A percentile compares a stretch with the other conserved stretches of the same genome.
Evolutionary conservation across 2,329 filamentous ascomycete species (phyloP).

Genomic region (Cercospora sp.): DNA sequence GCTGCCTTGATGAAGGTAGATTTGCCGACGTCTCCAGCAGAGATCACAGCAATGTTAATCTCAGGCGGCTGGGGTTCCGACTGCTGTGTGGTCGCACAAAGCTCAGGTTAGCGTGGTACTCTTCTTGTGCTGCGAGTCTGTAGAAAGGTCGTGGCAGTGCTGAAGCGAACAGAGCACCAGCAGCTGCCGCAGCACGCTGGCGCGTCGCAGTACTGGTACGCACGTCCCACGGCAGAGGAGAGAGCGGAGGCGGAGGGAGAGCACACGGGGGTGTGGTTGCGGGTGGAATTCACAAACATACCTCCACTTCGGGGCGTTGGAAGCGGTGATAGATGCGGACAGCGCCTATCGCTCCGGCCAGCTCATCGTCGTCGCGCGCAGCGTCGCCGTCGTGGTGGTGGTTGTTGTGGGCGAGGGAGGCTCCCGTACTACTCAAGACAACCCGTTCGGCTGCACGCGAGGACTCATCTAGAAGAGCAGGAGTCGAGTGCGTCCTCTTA

Average conservation of each 20-base stretch:
- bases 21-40: conserved; percentile 57
- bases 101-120: conserved; percentile 17
- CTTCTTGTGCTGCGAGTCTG: conserved; percentile 22
- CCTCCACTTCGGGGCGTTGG: conserved; percentile 30
- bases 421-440: background rate
- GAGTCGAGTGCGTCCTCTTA: conserved; percentile 6
- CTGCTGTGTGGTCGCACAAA: conserved; percentile 21
- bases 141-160: background rate
- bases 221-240: background rate
- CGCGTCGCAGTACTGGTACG: background rate
- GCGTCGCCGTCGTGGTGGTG: background rate
- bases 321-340: conserved; percentile 33
- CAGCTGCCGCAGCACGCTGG: background rate
- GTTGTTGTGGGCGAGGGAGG: background rate
- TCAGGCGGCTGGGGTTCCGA: conserved; percentile 46
- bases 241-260: background rate
- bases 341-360: conserved; percentile 35
- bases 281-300: conserved; percentile 20
- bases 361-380: conserved; percentile 31
- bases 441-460: conserved; percentile 7
- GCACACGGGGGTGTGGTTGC: background rate
- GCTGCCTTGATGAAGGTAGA: conserved; percentile 60
- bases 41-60: conserved; percentile 61
- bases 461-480: conserved; percentile 4
- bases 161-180: background rate